Evolutionary conservation across 2,329 filamentous ascomycete species (phyloP).

Genomic region (Parascedosporium putredinis): DNA sequence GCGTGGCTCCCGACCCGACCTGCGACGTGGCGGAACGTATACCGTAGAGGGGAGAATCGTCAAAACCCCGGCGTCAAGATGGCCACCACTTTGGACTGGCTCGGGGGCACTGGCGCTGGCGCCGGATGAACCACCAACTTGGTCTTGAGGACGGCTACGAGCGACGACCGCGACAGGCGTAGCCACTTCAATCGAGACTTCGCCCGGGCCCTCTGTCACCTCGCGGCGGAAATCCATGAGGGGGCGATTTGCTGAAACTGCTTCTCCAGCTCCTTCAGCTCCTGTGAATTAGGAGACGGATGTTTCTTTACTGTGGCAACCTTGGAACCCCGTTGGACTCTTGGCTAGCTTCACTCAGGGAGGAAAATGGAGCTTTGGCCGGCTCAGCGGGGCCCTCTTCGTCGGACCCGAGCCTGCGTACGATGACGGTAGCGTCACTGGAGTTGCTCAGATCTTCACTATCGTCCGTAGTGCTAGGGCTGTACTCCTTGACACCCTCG

Average conservation of each 20-base stretch:
- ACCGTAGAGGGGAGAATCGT: not conserved
- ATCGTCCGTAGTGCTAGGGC: not conserved
- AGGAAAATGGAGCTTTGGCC: not conserved
- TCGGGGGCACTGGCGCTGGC: not conserved
- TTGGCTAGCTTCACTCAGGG: not conserved
- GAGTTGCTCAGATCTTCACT: not conserved
- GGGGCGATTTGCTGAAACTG: conserved; percentile 17
- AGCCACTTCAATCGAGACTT: not conserved
- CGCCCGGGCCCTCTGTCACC: not conserved
- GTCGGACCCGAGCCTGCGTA: conserved; percentile 12
- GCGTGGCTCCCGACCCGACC: not conserved
- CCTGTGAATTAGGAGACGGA: conserved; percentile 32
- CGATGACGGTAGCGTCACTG: conserved; percentile 9
- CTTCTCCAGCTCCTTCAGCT: conserved; percentile 25
- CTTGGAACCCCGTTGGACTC: conserved; percentile 4
- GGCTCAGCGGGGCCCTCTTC: conserved; percentile 11
- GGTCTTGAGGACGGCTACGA: not conserved
- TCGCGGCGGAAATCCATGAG: not conserved
- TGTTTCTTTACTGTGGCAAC: conserved; percentile 27
- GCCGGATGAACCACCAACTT: not conserved
- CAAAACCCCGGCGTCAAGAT: not conserved
- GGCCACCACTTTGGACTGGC: not conserved
- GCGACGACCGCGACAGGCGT: not conserved
- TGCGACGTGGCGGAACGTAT: not conserved
- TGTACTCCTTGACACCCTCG: too few species aligned